Evolutionary conservation across 306 rosid species (phyloP), one percentile per base, ranked within the genome.

Genomic region (Pyrus betulifolia): DNA sequence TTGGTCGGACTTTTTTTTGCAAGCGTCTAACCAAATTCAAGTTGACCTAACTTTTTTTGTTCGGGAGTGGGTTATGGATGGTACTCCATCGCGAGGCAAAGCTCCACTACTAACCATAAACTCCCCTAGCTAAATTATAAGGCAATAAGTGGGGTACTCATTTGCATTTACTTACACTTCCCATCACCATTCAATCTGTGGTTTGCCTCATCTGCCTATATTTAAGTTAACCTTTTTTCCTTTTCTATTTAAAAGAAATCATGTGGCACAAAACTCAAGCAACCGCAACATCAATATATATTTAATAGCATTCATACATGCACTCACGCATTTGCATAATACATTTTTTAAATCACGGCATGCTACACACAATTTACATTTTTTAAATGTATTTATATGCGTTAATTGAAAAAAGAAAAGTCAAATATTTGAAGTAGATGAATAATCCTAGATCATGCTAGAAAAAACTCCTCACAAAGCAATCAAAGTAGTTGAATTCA

Each of bases 311-410:
- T 35, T 35, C 40, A 35, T 35, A 8, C 40, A 35, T 1, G 40
- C 8, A 8, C 40, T 35, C 8, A 35, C 2, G 8, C 6, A 0
- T 35, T 35, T 35, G 40, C 2, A 6, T 0, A 35, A 35, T 8
- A 0, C 8, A 35, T 35, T 35, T 35, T 35, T 35, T 35, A 6
- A 35, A 35, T 35, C 40, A 35, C 0, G 2, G 8, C 40, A 35
- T 35, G 8, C 2, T 35, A 35, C 0, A 8, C 2, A 8, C 0
- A 35, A 35, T 2, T 1, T 35, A 35, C 2, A 6, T 8, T 0
- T 35, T 35, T 35, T 35, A 35, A 35, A 35, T 35, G 40, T 35
- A 35, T 35, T 35, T 35, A 35, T 33, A 33, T 33, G 38, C 38
- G 38, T 33, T 1, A 33, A 33, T 35, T 35, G 40, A 35, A 2